Evolutionary conservation across 139 green algal species (phyloP).

Genomic region (Chlamydomonas incerta): DNA sequence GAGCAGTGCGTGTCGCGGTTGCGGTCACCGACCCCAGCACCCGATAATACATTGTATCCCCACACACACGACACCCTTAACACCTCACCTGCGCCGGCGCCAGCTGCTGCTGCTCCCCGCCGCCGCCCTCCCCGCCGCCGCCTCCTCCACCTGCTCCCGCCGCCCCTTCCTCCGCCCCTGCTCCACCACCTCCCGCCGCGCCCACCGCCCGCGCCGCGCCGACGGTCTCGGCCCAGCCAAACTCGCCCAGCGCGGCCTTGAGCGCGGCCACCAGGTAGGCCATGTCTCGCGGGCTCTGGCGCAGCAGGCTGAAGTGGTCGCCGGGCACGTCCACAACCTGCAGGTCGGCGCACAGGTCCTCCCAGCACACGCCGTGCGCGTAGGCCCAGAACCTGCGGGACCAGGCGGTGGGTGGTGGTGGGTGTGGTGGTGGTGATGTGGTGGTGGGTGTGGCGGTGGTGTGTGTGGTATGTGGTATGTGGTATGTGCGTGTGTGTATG

Average conservation of each 20-base stretch:
- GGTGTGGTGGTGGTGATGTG: too few relatives aligned
- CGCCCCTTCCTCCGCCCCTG: too few relatives aligned
- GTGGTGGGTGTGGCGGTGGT: too few relatives aligned
- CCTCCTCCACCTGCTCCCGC: not conserved
- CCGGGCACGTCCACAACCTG: conserved; percentile 77
- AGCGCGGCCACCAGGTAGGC: conserved; percentile 56
- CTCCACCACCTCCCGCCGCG: too few relatives aligned
- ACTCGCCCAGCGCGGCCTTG: conserved; percentile 61
- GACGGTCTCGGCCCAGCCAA: conserved; percentile 66
- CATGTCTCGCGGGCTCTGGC: conserved; percentile 68
- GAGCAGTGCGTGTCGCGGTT: too few relatives aligned
- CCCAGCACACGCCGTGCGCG: conserved; percentile 84
- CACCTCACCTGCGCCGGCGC: not conserved
- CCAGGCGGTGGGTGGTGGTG: not conserved
- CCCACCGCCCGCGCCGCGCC: conserved; percentile 17
- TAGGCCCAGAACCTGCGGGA: conserved; percentile 51
- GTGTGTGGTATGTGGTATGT: too few relatives aligned
- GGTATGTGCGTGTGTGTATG: too few relatives aligned
- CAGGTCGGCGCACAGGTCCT: conserved; percentile 74
- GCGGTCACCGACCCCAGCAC: too few relatives aligned
- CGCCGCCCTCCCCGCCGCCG: not conserved
- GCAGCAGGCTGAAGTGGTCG: conserved; percentile 91
- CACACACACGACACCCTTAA: too few relatives aligned
- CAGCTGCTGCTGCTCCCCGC: not conserved
- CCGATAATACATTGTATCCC: too few relatives aligned